phyloP scores from a whole-genome alignment of 345 rosid genomes.

The Salix caprea region DNA sequence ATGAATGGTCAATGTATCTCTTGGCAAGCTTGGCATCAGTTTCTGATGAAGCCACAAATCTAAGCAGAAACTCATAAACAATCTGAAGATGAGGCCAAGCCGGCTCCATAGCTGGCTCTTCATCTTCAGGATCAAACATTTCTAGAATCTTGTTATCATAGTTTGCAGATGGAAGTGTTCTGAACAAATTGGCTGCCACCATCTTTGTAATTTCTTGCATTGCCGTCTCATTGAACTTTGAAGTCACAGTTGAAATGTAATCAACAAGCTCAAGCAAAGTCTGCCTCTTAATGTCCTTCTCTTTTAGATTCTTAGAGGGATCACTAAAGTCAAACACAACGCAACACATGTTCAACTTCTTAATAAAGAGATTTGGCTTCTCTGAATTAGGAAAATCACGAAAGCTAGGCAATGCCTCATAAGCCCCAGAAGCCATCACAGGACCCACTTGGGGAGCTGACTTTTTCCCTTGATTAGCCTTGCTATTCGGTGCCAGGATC shows the following conservation, averaged over 20 bases:
- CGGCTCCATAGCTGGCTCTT: constrained; percentile 26
- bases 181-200: constrained; percentile 27
- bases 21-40: constrained; percentile 42
- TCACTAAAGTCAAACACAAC: constrained; percentile 65
- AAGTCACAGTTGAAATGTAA: constrained; percentile 44
- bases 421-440: constrained; percentile 33
- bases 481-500: constrained; percentile 26
- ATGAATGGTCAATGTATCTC: constrained; percentile 45
- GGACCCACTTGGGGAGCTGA: constrained; percentile 34
- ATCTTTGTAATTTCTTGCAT: constrained; percentile 29
- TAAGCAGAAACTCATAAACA: constrained; percentile 27
- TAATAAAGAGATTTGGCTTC: constrained; percentile 59
- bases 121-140: constrained; percentile 23
- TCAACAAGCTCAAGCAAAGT: constrained; percentile 71
- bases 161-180: constrained; percentile 19
- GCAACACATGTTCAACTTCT: constrained; percentile 59
- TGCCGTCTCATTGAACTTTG: constrained; percentile 26
- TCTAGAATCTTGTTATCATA: constrained; percentile 19
- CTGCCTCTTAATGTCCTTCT: constrained; percentile 78
- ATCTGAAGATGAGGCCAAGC: constrained; percentile 33
- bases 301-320: constrained; percentile 55
- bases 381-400: constrained; percentile 60
- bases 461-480: constrained; percentile 44
- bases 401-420: constrained; percentile 66
- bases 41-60: constrained; percentile 27